These are phyloP conservation scores for Melocanna baccifera DNA, from an alignment of 176 grass and related monocot genomes.

Conservation along the genomic window DNA sequence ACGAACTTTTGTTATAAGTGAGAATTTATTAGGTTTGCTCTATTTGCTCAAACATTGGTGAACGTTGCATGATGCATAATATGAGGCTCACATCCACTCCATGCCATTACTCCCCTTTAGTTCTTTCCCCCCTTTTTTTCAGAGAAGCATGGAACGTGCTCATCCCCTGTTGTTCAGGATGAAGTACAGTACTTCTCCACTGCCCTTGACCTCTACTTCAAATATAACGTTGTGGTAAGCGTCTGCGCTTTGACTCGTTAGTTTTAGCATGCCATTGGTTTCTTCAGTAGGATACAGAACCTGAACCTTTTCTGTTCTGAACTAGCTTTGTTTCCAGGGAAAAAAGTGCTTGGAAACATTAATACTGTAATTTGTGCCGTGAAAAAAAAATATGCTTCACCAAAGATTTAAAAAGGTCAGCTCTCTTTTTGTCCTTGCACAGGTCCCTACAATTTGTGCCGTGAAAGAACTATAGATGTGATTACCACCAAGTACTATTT, in stretches of 20 bases:
- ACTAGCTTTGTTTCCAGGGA: background rate
- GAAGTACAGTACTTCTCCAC: constrained; percentile 40
- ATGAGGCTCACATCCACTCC: background rate
- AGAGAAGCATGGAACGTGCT: constrained; percentile 63
- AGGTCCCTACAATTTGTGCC: background rate
- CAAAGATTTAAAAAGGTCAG: constrained; percentile 85
- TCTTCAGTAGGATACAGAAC: background rate
- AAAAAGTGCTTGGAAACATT: background rate
- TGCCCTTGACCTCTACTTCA: constrained; percentile 47
- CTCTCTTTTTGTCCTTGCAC: constrained; percentile 1
- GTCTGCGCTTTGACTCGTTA: background rate
- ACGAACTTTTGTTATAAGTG: too few species aligned
- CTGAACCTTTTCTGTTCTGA: background rate
- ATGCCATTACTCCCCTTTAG: background rate
- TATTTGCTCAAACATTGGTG: too few species aligned
- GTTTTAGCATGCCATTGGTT: background rate
- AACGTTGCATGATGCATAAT: background rate
- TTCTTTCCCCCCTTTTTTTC: background rate
- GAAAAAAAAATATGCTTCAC: too few species aligned
- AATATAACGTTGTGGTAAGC: constrained; percentile 47
- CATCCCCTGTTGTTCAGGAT: constrained; percentile 42
- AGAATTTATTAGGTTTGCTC: too few species aligned
- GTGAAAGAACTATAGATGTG: background rate
- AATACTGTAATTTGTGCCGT: too few species aligned
- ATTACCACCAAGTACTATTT: background rate